Evolutionary conservation across 495 filamentous ascomycete species (phyloP), one percentile per base, ranked within the genome.

Genomic region (Penicillium paradoxum): DNA sequence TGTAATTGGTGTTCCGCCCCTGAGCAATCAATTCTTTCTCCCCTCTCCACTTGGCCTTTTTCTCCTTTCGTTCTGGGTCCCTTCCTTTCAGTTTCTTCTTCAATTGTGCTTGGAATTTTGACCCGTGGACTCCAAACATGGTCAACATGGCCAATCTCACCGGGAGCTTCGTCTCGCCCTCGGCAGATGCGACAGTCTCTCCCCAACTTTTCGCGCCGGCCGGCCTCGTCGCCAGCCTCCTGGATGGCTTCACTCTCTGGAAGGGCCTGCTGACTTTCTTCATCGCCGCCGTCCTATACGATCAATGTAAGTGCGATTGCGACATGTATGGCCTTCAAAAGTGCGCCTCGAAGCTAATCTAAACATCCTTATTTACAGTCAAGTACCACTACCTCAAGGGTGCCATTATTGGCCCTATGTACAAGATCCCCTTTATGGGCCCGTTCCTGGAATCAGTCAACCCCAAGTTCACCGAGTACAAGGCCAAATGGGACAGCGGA

Each of bases 381-480:
- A 85, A 77, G 60, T 98, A 97, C 69, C 78, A 95, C 60, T 82
- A 77, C 63, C 82, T 89, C 52, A 98, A 97, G 73, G 91, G 89
- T 27, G 77, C 82, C 3, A 95, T 98, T 64, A 80, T 80, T 38
- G 93, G 93, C 24, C 90, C 90, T 19, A 55, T 81, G 38, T 88
- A 78, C 73, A 98, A 98, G 72, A 77, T 89, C 38, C 93, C 93
- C 17, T 97, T 98, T 63, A 93, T 97, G 73, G 93, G 93, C 17
- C 93, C 93, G 8, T 98, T 98, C 71, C 79, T 97, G 37, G 72
- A 95, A 65, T 96, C 91, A 15, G 76, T 98, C 45, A 85, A 96
- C 63, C 93, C 93, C 42, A 89, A 92, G 53, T 97, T 97, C 72
- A 81, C 84, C 54, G 82, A 90, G 60, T 98, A 98, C 71, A 77